Conservation (phyloP, 1,284 basidiomycete genomes). For the Ustilago shanxiensis region DNA sequence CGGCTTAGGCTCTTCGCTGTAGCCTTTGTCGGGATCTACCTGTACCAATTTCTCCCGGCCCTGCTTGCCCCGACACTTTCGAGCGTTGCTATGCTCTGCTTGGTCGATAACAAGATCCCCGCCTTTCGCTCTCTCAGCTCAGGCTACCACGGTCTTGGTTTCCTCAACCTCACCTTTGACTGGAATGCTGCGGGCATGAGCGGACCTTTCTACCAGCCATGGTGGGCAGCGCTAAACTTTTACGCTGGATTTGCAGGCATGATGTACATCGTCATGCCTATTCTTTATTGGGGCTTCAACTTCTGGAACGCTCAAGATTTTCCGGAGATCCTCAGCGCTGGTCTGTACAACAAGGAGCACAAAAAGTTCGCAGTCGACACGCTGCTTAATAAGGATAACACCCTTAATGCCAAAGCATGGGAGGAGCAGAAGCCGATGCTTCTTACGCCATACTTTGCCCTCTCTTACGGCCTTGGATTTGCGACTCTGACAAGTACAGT, state of each 20-base stretch:
- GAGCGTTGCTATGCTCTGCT: slow-evolving; percentile 72
- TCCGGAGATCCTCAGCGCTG: slow-evolving; percentile 71
- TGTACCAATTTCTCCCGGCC: slow-evolving; percentile 73
- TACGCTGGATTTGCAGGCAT: slow-evolving; percentile 69
- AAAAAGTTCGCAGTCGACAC: slow-evolving; percentile 59
- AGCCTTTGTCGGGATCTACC: slow-evolving; percentile 70
- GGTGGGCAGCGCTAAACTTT: slow-evolving; percentile 72
- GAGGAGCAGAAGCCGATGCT: slow-evolving; percentile 71
- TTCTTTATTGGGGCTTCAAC: slow-evolving; percentile 71
- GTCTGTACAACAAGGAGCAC: slow-evolving; percentile 68
- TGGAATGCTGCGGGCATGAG: slow-evolving; percentile 72
- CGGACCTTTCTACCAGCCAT: slow-evolving; percentile 73
- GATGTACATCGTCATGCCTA: slow-evolving; percentile 73
- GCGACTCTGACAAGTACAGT: slow-evolving; percentile 73
- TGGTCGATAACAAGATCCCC: slow-evolving; percentile 71
- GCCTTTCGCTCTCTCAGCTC: slow-evolving; percentile 72
- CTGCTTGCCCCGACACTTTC: slow-evolving; percentile 73
- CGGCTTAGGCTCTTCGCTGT: slow-evolving; percentile 72
- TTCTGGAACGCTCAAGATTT: slow-evolving; percentile 71
- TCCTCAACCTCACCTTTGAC: slow-evolving; percentile 73
- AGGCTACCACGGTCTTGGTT: slow-evolving; percentile 73
- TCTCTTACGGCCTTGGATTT: slow-evolving; percentile 72
- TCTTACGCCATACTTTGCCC: slow-evolving; percentile 73
- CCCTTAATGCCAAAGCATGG: slow-evolving; percentile 71
- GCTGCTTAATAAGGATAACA: slow-evolving; percentile 68